Conservation (phyloP, 169 alveolate genomes). For the Babesia sp. region DNA sequence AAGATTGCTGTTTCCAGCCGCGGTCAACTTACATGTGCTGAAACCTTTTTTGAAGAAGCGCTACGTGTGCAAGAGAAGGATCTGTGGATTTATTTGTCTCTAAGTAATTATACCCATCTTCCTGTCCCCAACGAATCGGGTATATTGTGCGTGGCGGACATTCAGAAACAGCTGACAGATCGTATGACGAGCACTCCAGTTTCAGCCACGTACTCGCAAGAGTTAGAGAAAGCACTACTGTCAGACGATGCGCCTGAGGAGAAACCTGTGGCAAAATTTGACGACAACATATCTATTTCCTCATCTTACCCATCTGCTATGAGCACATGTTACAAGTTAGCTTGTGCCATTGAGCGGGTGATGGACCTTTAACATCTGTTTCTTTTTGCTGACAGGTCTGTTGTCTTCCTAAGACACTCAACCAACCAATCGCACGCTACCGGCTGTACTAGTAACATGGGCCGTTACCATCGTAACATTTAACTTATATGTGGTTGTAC, state of each 20-base stretch:
- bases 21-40: slow-evolving; percentile 8
- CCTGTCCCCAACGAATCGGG: slow-evolving; percentile 32
- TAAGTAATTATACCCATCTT: slow-evolving; percentile 1
- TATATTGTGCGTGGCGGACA: slow-evolving; percentile 26
- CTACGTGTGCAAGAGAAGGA: background rate
- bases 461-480: too few relatives aligned
- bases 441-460: too few relatives aligned
- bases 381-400: too few relatives aligned
- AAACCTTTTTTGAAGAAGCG: slow-evolving; percentile 3
- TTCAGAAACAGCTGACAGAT: slow-evolving; percentile 7
- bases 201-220: slow-evolving; percentile 38
- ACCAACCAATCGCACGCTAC: too few relatives aligned
- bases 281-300: slow-evolving; percentile 37
- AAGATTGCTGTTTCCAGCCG: slow-evolving; percentile 44
- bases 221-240: slow-evolving; percentile 14
- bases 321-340: slow-evolving; percentile 63
- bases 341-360: slow-evolving; percentile 46
- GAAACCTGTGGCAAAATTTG: background rate
- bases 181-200: slow-evolving; percentile 20
- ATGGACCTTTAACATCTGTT: slow-evolving; percentile 11
- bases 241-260: background rate
- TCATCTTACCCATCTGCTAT: slow-evolving; percentile 32
- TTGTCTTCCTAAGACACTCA: too few relatives aligned
- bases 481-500: too few relatives aligned
- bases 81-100: slow-evolving; percentile 37